Conservation (phyloP, 1,284 basidiomycete genomes). For the Cutaneotrichosporon spelunceum region DNA sequence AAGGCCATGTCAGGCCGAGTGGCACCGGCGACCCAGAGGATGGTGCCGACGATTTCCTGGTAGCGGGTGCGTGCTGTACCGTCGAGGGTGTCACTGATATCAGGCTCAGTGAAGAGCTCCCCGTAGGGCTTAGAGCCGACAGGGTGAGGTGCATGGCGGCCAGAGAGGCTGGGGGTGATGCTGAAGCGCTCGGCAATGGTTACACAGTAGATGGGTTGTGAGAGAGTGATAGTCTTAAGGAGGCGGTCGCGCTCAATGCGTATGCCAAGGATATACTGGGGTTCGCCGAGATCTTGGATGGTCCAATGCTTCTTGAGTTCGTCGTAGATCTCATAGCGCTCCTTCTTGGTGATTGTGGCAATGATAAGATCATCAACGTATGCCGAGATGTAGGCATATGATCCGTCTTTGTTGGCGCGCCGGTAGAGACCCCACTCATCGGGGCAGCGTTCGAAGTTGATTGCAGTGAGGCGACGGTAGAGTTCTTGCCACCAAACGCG, state of each 20-base stretch:
- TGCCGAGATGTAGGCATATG: not conserved
- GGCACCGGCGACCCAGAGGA: slow-evolving; percentile 32
- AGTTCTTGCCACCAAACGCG: slow-evolving; percentile 47
- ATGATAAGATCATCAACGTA: slow-evolving; percentile 25
- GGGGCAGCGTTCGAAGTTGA: slow-evolving; percentile 41
- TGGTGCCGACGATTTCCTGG: slow-evolving; percentile 29
- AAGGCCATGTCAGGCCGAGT: slow-evolving; percentile 38
- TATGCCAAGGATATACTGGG: slow-evolving; percentile 32
- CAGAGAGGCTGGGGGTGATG: not conserved
- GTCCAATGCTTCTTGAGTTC: not conserved
- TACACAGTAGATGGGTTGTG: slow-evolving; percentile 52
- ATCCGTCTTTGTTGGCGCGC: slow-evolving; percentile 4
- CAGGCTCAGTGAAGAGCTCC: not conserved
- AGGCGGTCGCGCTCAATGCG: slow-evolving; percentile 42
- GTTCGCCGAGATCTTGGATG: not conserved
- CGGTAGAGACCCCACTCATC: slow-evolving; percentile 51
- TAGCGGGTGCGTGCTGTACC: slow-evolving; percentile 16
- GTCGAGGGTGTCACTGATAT: not conserved
- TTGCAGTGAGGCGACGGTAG: slow-evolving; percentile 36
- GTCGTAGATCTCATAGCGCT: not conserved
- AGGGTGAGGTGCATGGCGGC: slow-evolving; percentile 17
- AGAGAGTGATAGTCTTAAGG: slow-evolving; percentile 41
- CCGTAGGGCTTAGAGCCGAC: slow-evolving; percentile 1
- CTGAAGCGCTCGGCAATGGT: slow-evolving; percentile 44
- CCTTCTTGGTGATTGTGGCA: slow-evolving; percentile 1